Conservation (phyloP, 805 yeast genomes). For the Hanseniaspora lindneri region DNA sequence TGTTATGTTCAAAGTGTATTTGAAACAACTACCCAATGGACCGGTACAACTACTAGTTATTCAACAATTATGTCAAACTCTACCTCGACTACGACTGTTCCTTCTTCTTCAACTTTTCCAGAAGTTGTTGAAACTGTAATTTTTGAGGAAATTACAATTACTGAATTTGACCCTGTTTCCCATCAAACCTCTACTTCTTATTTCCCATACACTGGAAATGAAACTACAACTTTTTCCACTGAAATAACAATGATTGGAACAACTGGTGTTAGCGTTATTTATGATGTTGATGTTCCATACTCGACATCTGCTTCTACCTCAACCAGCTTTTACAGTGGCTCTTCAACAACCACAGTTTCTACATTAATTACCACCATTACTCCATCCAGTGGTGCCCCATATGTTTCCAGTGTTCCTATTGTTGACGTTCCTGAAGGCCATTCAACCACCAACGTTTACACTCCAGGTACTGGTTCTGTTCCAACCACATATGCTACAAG, state of each 20-base stretch:
- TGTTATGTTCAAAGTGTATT: background rate
- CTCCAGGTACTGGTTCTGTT: background rate
- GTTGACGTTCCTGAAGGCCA: background rate
- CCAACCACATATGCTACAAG: background rate
- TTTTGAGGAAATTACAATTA: background rate
- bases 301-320: slow-evolving; percentile 10
- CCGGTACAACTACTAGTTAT: slow-evolving; percentile 14
- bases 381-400: background rate
- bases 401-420: slow-evolving; percentile 13
- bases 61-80: background rate
- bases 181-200: background rate
- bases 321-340: background rate
- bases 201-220: background rate
- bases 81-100: background rate
- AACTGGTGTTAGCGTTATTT: background rate
- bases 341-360: background rate
- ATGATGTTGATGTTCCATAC: slow-evolving; percentile 1
- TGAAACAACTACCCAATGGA: slow-evolving; percentile 14
- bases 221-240: background rate
- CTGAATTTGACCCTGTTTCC: background rate
- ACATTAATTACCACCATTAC: background rate
- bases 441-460: background rate
- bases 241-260: background rate
- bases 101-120: background rate
- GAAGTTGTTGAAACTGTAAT: background rate